A percentile compares a stretch with the other conserved stretches of the same genome.
Evolutionary conservation across 805 yeast species (phyloP).

Genomic region (Maudiozyma bulderi): DNA sequence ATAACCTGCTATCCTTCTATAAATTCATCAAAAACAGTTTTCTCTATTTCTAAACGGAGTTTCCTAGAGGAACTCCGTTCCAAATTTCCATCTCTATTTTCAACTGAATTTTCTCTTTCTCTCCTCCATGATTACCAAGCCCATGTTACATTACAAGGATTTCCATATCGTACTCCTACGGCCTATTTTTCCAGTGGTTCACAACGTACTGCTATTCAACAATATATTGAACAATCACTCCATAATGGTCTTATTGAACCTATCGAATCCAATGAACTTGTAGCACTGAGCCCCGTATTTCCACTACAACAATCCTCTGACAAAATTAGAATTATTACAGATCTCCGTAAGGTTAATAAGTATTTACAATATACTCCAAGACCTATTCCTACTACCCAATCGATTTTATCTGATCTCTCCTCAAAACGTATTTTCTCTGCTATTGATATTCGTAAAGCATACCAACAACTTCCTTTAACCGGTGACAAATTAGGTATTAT

Average conservation of each 20-base stretch:
- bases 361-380: background rate
- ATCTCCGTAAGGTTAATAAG: background rate
- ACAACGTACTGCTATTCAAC: background rate
- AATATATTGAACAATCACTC: background rate
- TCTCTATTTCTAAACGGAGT: background rate
- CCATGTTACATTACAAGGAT: background rate
- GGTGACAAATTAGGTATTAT: background rate
- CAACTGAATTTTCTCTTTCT: background rate
- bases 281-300: slow-evolving; percentile 2
- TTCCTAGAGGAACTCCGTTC: background rate
- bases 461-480: background rate
- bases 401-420: background rate
- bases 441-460: background rate
- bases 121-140: background rate
- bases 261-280: slow-evolving; percentile 2
- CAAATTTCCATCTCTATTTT: background rate
- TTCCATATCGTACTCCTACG: background rate
- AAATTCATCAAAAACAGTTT: too few species aligned
- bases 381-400: background rate
- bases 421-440: background rate
- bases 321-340: background rate
- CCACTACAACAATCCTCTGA: background rate
- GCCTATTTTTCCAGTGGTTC: slow-evolving; percentile 2
- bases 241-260: slow-evolving; percentile 1
- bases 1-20: too few species aligned